Evolutionary conservation across 805 yeast genomes (phyloP).

Genomic region (Wickerhamomyces sydowiorum): DNA sequence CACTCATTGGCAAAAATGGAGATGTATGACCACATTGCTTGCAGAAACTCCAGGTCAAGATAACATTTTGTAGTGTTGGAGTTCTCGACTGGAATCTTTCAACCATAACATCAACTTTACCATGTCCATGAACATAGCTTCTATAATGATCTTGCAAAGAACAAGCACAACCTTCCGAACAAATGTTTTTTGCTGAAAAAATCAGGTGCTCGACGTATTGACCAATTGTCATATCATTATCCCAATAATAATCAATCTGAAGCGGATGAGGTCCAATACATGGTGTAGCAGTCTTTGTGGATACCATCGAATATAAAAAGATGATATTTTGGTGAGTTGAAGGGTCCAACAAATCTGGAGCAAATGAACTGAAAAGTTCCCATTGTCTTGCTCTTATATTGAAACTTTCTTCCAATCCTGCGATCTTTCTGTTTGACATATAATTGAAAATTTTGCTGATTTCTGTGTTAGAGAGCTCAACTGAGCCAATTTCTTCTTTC

Average conservation of each 20-base stretch:
- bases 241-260: constrained; percentile 83
- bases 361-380: constrained; percentile 52
- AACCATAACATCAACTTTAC: constrained; percentile 71
- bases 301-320: constrained; percentile 75
- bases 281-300: constrained; percentile 80
- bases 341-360: constrained; percentile 60
- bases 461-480: constrained; percentile 21
- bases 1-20: constrained; percentile 77
- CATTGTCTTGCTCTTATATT: constrained; percentile 46
- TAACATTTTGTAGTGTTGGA: constrained; percentile 58
- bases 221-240: constrained; percentile 85
- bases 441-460: constrained; percentile 25
- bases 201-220: constrained; percentile 79
- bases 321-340: constrained; percentile 74
- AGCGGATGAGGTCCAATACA: constrained; percentile 89
- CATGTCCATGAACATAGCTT: constrained; percentile 84
- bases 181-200: constrained; percentile 54
- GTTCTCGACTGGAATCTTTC: constrained; percentile 53
- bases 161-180: constrained; percentile 82
- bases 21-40: constrained; percentile 69
- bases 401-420: constrained; percentile 25
- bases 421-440: constrained; percentile 25
- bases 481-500: constrained; percentile 16
- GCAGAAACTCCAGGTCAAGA: constrained; percentile 90
- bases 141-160: constrained; percentile 67